These are phyloP conservation scores for Closterium sp. DNA, from an alignment of 139 green algal genomes.

Conservation along the genomic window DNA sequence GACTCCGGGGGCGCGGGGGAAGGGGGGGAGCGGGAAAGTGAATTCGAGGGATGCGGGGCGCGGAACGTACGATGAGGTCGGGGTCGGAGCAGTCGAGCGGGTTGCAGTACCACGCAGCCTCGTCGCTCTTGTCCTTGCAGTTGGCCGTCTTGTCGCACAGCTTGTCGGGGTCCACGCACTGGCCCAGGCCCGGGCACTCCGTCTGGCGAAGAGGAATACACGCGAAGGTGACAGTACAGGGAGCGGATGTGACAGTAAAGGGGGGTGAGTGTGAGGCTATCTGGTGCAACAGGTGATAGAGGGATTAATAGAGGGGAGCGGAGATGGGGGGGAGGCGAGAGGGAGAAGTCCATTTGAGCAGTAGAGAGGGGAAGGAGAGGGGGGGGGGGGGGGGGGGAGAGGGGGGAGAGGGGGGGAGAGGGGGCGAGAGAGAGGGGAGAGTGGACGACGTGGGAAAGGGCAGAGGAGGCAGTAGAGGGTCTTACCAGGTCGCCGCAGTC, in stretches of 20 bases:
- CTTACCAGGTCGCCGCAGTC: neutral
- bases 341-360: no score
- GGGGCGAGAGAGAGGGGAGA: neutral
- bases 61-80: neutral
- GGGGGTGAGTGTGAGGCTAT: no score
- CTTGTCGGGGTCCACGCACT: neutral
- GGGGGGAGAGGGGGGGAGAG: neutral
- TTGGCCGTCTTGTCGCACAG: neutral
- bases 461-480: neutral
- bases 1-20: no score
- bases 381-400: neutral
- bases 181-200: no score
- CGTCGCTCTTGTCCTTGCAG: conserved; percentile 16
- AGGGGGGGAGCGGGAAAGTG: neutral
- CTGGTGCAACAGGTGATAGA: no score
- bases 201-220: no score
- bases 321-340: neutral
- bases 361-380: neutral
- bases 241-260: no score
- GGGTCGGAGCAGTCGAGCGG: neutral
- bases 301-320: neutral
- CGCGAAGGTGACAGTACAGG: no score
- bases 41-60: no score
- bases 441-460: neutral
- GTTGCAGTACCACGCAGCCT: conserved; percentile 18